Evolutionary conservation across 495 filamentous ascomycete genomes (phyloP).

Genomic region (Hypoxylon crocopeplum): DNA sequence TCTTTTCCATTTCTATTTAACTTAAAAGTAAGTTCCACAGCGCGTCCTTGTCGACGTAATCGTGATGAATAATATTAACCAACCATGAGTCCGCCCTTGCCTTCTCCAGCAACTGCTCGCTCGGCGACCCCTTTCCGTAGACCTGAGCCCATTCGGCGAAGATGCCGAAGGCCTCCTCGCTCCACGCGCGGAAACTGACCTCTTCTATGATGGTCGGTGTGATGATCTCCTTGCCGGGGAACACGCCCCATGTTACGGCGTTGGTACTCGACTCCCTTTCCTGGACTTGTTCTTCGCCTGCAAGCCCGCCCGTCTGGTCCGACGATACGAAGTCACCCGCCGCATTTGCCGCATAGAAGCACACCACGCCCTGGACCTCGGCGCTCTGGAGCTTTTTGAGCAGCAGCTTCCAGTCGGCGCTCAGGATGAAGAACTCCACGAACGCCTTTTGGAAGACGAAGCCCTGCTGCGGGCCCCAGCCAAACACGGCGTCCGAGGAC

Average conservation of each 20-base stretch:
- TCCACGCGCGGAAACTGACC: conserved; percentile 93
- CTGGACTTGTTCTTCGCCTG: too few species aligned
- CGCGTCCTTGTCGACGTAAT: conserved; percentile 69
- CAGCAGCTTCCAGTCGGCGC: conserved; percentile 70
- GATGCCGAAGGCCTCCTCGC: conserved; percentile 93
- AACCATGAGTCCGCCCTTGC: conserved; percentile 78
- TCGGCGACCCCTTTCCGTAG: conserved; percentile 69
- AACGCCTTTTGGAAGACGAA: conserved; percentile 99
- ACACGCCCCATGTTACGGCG: conserved; percentile 96
- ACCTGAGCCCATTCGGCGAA: conserved; percentile 94
- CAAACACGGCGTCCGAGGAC: conserved; percentile 79
- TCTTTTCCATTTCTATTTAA: conserved; percentile 8
- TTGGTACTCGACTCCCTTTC: conserved; percentile 67
- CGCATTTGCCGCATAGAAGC: conserved; percentile 84
- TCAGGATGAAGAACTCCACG: conserved; percentile 90
- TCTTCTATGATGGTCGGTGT: conserved; percentile 98
- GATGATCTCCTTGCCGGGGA: conserved; percentile 95
- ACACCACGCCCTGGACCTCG: conserved; percentile 67
- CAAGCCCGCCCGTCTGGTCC: conserved; percentile 44
- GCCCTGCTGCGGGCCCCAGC: conserved; percentile 91
- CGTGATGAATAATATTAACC: conserved; percentile 90
- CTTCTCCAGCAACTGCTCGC: conserved; percentile 69
- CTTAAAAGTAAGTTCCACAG: conserved; percentile 66
- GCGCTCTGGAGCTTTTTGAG: conserved; percentile 63
- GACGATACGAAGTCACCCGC: conserved; percentile 75